A percentile compares a stretch with the other conserved stretches of the same genome.
These are phyloP conservation scores for Sporopachydermia quercuum DNA, from an alignment of 805 yeast species.

Conservation along the genomic window DNA sequence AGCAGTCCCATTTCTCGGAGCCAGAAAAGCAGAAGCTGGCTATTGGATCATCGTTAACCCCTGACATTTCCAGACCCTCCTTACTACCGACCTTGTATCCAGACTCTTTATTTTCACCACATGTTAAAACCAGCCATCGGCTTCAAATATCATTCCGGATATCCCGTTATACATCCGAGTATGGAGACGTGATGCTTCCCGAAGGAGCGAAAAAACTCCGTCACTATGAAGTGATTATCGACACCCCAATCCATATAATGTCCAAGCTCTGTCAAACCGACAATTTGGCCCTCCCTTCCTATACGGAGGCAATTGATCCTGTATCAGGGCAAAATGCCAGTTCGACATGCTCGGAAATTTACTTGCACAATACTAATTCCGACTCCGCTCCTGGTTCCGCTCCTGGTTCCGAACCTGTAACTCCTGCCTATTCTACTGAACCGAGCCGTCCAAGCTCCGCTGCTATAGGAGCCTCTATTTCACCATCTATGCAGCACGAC, in stretches of 20 bases:
- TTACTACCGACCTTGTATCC: constrained; percentile 4
- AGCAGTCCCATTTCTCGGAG: neutral
- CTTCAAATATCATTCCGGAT: constrained; percentile 3
- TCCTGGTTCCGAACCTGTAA: neutral
- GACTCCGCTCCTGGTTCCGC: neutral
- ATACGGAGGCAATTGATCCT: constrained; percentile 18
- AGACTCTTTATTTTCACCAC: constrained; percentile 3
- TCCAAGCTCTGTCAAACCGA: constrained; percentile 27
- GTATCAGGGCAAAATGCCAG: neutral
- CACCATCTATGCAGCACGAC: constrained; percentile 1
- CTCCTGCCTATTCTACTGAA: neutral
- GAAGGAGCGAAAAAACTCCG: constrained; percentile 25
- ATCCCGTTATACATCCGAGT: neutral
- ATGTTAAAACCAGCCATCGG: constrained; percentile 3
- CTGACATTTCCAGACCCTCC: neutral
- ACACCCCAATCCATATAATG: constrained; percentile 27
- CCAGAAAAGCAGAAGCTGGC: neutral
- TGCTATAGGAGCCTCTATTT: neutral
- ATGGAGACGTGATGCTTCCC: constrained; percentile 10
- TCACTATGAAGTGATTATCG: constrained; percentile 32
- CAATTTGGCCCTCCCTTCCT: constrained; percentile 26
- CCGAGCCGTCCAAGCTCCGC: neutral
- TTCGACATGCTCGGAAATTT: neutral
- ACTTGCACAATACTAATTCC: neutral
- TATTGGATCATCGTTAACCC: neutral